Evolutionary conservation across 345 rosid genomes (phyloP).

Genomic region (Salix udensis): DNA sequence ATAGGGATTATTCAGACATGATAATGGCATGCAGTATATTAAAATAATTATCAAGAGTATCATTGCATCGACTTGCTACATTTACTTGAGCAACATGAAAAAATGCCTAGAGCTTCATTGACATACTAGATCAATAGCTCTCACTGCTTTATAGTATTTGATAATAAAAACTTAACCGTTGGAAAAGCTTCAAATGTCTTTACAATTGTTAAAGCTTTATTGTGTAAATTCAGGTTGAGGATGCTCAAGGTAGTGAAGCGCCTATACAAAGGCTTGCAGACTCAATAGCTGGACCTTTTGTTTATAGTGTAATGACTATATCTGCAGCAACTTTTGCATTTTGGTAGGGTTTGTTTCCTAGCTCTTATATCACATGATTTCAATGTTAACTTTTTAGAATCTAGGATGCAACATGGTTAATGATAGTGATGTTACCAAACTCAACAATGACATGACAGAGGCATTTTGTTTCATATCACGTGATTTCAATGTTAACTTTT

Average conservation of each 20-base stretch:
- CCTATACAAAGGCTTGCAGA: conserved; percentile 96
- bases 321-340: conserved; percentile 89
- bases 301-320: conserved; percentile 70
- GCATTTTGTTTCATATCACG: conserved; percentile 6
- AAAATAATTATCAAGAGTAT: neutral
- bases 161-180: neutral
- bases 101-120: neutral
- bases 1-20: neutral
- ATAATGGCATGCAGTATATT: neutral
- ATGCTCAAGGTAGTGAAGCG: conserved; percentile 93
- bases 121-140: neutral
- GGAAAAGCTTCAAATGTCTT: neutral
- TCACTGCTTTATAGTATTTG: neutral
- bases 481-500: neutral
- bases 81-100: neutral
- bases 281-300: conserved; percentile 93
- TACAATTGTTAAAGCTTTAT: neutral
- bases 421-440: neutral
- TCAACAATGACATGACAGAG: neutral
- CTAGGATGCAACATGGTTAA: neutral
- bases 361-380: neutral
- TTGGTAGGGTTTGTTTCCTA: conserved; percentile 49
- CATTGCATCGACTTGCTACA: neutral
- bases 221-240: conserved; percentile 70
- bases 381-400: neutral